Conservation (phyloP, 257 asterid genomes). For the Penstemon eatonii region DNA sequence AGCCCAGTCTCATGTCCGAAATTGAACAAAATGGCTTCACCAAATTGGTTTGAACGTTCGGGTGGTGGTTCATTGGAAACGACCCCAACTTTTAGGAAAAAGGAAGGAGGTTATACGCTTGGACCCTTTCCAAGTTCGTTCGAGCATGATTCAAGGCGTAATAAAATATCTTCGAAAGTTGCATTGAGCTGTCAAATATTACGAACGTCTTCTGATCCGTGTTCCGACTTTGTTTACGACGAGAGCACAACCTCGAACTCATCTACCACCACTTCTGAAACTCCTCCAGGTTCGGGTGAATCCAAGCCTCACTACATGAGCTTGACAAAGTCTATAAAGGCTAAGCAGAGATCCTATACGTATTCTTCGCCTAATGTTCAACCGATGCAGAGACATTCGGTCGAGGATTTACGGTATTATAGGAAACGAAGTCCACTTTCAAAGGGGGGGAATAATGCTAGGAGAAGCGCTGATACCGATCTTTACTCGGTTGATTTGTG, state of each 20-base stretch:
- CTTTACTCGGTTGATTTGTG: conserved; percentile 45
- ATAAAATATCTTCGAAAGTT: conserved; percentile 47
- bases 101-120: conserved; percentile 16
- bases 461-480: conserved; percentile 31
- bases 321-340: conserved; percentile 43
- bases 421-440: conserved; percentile 22
- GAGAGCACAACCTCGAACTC: conserved; percentile 77
- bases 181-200: conserved; percentile 46
- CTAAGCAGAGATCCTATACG: conserved; percentile 30
- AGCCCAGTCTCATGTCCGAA: neutral
- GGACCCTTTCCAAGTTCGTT: conserved; percentile 43
- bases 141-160: conserved; percentile 42
- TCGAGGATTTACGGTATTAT: neutral
- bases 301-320: conserved; percentile 70
- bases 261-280: conserved; percentile 39
- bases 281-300: conserved; percentile 46
- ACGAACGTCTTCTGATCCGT: conserved; percentile 52
- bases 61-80: conserved; percentile 34
- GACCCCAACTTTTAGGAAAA: conserved; percentile 36
- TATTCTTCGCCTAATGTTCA: neutral
- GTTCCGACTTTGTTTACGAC: conserved; percentile 29
- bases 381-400: conserved; percentile 12
- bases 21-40: too few species aligned
- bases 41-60: conserved; percentile 75
- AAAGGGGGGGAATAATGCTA: conserved; percentile 1